Base-by-base conservation (phyloP, 352 stramenopile genomes). In the Phytophthora brassicae region DNA sequence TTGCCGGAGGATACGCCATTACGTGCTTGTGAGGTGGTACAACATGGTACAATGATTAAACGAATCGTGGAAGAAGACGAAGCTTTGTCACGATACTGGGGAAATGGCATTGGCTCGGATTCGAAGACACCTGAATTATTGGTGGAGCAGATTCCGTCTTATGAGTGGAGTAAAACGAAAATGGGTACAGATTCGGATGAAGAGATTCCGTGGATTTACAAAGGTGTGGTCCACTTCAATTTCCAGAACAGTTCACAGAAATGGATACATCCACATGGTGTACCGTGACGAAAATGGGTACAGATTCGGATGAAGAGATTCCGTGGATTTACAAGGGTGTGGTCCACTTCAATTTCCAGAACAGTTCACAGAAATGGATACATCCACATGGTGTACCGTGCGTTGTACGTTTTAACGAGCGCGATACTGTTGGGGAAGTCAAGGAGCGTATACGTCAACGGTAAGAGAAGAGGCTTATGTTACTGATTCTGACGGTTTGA, bases 261-360 rank as follows among this genome's bases (percentile, higher is more conserved):
- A 39, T 93, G 77, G 76, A 94, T 95, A 38, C 73, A 88, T 22
- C 73, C 84, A 2, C 85, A 94, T 23, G 81, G 85, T 11, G 80
- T 90, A 7, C 84, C 87, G 19, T 5, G 6, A 29, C 1, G 9
- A 39, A 16, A 36, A 54, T 16, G 45, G n/a, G 53, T n/a, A 17
- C 16, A 13, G 45, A 42, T 26, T 35, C 45, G 8, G 46, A 71
- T 6, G 63, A 76, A 13, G 68, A 61, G 0, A 42, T 65, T 24
- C 1, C 49, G 67, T 76, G 68, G 39, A 78, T 90, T 38, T 64
- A 74, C 38, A 75, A 88, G 28, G 79, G 80, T 19, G 81, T 92
- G 4, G 71, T 85, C 50, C 86, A 95, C 55, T 95, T 93, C 42
- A 83, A 77, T 57, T 93, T 88, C 53, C 74, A 89, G 42, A 60